Evolutionary conservation across 2,329 filamentous ascomycete species (phyloP).

Genomic region (Talaromyces sp.): DNA sequence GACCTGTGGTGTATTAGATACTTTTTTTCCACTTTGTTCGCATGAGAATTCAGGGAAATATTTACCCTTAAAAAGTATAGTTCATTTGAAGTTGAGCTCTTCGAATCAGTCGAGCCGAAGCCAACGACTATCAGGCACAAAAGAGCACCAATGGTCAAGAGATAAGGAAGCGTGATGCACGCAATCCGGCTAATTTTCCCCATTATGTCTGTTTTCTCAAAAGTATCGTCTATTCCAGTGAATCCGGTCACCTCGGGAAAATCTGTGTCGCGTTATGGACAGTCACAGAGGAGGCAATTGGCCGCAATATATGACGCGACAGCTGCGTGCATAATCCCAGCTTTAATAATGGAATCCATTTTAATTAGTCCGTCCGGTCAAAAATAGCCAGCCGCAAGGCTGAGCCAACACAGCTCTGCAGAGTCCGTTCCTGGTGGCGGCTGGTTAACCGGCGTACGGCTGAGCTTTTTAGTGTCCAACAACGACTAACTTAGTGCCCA

Average conservation of each 20-base stretch:
- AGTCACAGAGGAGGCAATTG: background rate
- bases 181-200: slow-evolving; percentile 70
- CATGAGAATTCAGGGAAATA: background rate
- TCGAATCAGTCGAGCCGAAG: slow-evolving; percentile 51
- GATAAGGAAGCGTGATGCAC: slow-evolving; percentile 83
- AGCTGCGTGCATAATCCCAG: background rate
- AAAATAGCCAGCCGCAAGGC: background rate
- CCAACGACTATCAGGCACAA: slow-evolving; percentile 60
- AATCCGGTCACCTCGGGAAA: background rate
- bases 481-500: background rate
- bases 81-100: slow-evolving; percentile 40
- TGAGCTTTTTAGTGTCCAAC: background rate
- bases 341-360: background rate
- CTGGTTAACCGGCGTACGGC: background rate
- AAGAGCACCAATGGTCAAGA: slow-evolving; percentile 71
- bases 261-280: background rate
- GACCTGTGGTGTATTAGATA: slow-evolving; percentile 35
- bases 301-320: background rate
- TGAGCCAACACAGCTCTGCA: background rate
- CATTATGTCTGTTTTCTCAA: slow-evolving; percentile 42
- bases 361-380: background rate
- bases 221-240: background rate
- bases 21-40: no score
- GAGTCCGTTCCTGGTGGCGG: background rate
- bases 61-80: slow-evolving; percentile 52